Evolutionary conservation across 768 basidiomycete species (phyloP), one percentile per base, ranked within the genome.

Genomic region (Russula abietina): DNA sequence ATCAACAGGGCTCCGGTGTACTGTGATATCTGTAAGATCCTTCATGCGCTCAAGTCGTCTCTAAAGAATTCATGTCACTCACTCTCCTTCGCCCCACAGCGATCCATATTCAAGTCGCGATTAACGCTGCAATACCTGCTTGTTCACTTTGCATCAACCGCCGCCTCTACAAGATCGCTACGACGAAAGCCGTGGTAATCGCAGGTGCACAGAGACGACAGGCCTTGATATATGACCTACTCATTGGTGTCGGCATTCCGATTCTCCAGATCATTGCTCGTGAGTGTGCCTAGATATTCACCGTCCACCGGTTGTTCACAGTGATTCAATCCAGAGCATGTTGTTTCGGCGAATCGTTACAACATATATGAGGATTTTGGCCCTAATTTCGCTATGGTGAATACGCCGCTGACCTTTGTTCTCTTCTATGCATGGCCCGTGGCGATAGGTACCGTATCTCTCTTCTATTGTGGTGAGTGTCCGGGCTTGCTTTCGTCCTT

Each of bases 11-110:
- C 74, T 1, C 81, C 81, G 0, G 73, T 75, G 9, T 85, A 81
- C 79, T 83, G 83, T 68, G 83, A 85, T 69, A 80, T 85, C 57
- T 74, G 83, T 83, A 58, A 60, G 81, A 71, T 19, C 16, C 4
- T n/a, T 19, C 17, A 45, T 41, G 6, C 28, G 3, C 28, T 36
- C 33, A 36, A 36, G 33, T 36, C 11, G 22, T 41, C 41, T 17
- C 30, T 32, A 8, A 7, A 26, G 22, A 30, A 14, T 33, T 36
- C 33, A 2, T 12, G 33, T 26, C 32, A n/a, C 51, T 54, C 14
- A 60, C 17, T 8, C n/a, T 17, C 33, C 28, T 4, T 49, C 50
- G 10, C 57, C 11, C 3, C 32, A 6, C 65, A 83, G 82, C 75
- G 2, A 74, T 74, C 1, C 77, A 76, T 59, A 64, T 82, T 50